phyloP scores from a whole-genome alignment of 2,329 filamentous ascomycete genomes.

The Xylaria sp. region DNA sequence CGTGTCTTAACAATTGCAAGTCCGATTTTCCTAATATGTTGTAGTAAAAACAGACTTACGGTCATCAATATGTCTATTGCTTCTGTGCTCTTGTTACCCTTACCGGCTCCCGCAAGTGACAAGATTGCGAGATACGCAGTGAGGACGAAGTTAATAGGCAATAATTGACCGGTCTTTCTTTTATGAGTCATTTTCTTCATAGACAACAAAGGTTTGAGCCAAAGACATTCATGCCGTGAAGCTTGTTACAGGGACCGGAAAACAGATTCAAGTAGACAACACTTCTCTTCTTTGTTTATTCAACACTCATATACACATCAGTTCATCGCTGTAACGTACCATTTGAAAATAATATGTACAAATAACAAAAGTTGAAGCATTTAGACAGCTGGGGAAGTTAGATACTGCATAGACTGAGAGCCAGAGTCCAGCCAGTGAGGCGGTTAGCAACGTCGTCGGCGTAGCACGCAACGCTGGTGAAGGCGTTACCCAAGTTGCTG shows the following conservation, averaged over 20 bases:
- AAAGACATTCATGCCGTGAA: neutral
- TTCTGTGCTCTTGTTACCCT: neutral
- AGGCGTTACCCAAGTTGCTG: conserved; percentile 53
- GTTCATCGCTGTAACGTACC: neutral
- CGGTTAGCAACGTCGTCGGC: conserved; percentile 59
- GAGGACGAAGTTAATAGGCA: neutral
- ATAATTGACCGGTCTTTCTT: neutral
- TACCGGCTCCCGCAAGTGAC: neutral
- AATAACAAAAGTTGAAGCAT: neutral
- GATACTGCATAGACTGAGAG: neutral
- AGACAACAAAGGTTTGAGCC: neutral
- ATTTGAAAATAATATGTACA: neutral
- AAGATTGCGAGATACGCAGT: neutral
- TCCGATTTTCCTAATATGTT: neutral
- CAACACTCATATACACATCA: neutral
- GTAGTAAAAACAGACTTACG: neutral
- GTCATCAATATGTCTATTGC: neutral
- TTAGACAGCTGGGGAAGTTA: too few relatives aligned
- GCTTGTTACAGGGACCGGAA: neutral
- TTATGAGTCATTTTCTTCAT: neutral
- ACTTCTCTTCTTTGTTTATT: neutral
- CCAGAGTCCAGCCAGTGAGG: conserved; percentile 32
- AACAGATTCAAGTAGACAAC: neutral
- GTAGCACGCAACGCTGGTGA: conserved; percentile 60
- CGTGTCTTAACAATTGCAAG: neutral